Evolutionary conservation across 352 stramenopile species (phyloP).

Genomic region (Globisporangium parvum): DNA sequence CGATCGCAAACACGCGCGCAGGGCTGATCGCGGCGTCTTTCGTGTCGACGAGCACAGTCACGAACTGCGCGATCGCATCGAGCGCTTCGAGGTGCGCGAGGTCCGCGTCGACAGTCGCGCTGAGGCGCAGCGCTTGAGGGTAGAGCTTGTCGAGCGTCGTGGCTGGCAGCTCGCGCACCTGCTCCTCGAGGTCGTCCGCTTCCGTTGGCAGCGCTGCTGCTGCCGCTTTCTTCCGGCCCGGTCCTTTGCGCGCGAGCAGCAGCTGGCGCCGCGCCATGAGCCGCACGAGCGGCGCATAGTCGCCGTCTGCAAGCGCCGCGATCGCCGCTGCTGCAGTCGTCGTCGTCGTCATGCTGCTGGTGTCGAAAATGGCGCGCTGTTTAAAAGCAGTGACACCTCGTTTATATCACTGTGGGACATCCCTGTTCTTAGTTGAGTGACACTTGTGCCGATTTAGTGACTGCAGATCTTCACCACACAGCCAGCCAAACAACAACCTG

Average conservation of each 20-base stretch:
- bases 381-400: not conserved
- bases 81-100: slow-evolving; percentile 26
- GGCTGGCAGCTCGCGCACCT: slow-evolving; percentile 44
- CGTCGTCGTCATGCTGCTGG: slow-evolving; percentile 7
- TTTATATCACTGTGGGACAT: too few relatives aligned
- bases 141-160: slow-evolving; percentile 49
- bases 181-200: slow-evolving; percentile 30
- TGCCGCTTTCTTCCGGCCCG: slow-evolving; percentile 17
- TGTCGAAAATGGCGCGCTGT: not conserved
- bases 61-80: slow-evolving; percentile 47
- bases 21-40: slow-evolving; percentile 47
- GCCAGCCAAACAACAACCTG: too few relatives aligned
- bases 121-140: slow-evolving; percentile 29
- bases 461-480: too few relatives aligned
- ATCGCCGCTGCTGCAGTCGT: slow-evolving; percentile 32
- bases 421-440: too few relatives aligned
- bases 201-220: slow-evolving; percentile 4
- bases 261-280: slow-evolving; percentile 29
- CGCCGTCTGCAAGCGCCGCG: slow-evolving; percentile 26
- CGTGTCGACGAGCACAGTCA: slow-evolving; percentile 48
- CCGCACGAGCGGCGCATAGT: slow-evolving; percentile 25
- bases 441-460: too few relatives aligned
- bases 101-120: slow-evolving; percentile 7
- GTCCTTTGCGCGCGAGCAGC: slow-evolving; percentile 19
- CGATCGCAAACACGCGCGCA: slow-evolving; percentile 48